Evolutionary conservation across 768 basidiomycete genomes (phyloP), one percentile per base, ranked within the genome.

Genomic region (Phylloporus sp.): DNA sequence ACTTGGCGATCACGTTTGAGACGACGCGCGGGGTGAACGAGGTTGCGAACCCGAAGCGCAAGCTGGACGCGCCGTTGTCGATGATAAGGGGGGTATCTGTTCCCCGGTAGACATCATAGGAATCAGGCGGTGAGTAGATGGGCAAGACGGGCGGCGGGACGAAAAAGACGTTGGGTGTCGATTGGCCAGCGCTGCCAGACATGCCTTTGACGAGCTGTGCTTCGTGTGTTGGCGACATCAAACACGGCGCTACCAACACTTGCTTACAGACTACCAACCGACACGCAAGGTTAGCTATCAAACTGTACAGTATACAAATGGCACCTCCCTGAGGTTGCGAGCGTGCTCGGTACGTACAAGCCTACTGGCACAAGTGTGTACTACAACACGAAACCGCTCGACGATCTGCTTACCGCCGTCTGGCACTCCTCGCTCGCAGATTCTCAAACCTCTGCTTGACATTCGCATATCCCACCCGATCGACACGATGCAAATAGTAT

Each of bases 41-140:
- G 4, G 79, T 81, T 23, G 85, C 81, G 69, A 92, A 95, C 13
- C 92, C 93, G 70, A 88, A 95, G 45, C 91, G 81, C 35, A 95
- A 73, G 44, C 73, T 80, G 27, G 86, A 88, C 7, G 93, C 82
- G 54, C 94, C 93, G 59, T 95, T 94, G 77, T 95, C 93, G 59
- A 95, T 88, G 59, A 92, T 77, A 53, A 95, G 80, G 0, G 91
- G 88, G 0, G 80, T 82, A 38, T 70, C 63, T 7, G 74, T 70
- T 10, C 62, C 69, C 32, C 81, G 79, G 62, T 82, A 76, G 18
- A 59, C 49, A 41, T 77, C 70, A 57, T 88, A 89, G 12, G 79
- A 70, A 39, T 74, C 75, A 6, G 72, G 70, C 5, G 58, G 59
- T 1, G 70, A 66, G 15, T 73, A 64, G 4, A 64, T 57, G 12